Percentiles rank a stretch among this genome's conserved stretches.
phyloP scores from a whole-genome alignment of 257 asterid genomes.

The Oldenlandia corymbosa region DNA sequence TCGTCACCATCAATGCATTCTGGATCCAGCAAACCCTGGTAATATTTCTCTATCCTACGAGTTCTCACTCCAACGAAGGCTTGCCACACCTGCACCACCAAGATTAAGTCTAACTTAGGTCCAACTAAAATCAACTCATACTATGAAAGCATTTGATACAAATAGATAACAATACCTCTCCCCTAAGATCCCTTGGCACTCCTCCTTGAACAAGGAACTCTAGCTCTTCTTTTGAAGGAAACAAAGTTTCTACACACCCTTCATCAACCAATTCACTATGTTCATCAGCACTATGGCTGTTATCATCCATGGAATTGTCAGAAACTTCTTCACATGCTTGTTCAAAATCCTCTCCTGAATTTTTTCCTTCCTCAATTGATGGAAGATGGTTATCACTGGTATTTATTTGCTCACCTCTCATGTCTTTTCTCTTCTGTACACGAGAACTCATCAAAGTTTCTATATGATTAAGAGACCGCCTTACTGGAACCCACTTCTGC shows the following conservation, averaged over 20 bases:
- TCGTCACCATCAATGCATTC: constrained; percentile 38
- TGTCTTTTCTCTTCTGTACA: constrained; percentile 42
- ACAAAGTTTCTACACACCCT: constrained; percentile 30
- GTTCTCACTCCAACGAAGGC: constrained; percentile 82
- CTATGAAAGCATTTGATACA: constrained; percentile 2
- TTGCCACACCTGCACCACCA: constrained; percentile 86
- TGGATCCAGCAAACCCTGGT: constrained; percentile 58
- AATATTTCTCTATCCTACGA: constrained; percentile 71
- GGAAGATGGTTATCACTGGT: constrained; percentile 32
- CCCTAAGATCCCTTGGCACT: constrained; percentile 87
- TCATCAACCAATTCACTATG: constrained; percentile 27
- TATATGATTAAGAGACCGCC: constrained; percentile 44
- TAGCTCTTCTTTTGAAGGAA: constrained; percentile 72
- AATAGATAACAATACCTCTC: constrained; percentile 56
- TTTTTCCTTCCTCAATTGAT: constrained; percentile 37
- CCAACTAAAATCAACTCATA: not conserved
- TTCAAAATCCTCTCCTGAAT: constrained; percentile 33
- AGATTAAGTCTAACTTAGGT: constrained; percentile 6
- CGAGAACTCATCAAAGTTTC: constrained; percentile 68
- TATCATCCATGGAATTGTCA: constrained; percentile 33
- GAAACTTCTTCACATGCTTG: constrained; percentile 28
- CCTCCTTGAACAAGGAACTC: constrained; percentile 86
- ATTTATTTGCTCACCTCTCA: constrained; percentile 26
- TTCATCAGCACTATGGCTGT: constrained; percentile 29
- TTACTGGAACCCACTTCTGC: constrained; percentile 62